phyloP scores from a whole-genome alignment of 495 filamentous ascomycete genomes.

The Penicillium mononematosum region DNA sequence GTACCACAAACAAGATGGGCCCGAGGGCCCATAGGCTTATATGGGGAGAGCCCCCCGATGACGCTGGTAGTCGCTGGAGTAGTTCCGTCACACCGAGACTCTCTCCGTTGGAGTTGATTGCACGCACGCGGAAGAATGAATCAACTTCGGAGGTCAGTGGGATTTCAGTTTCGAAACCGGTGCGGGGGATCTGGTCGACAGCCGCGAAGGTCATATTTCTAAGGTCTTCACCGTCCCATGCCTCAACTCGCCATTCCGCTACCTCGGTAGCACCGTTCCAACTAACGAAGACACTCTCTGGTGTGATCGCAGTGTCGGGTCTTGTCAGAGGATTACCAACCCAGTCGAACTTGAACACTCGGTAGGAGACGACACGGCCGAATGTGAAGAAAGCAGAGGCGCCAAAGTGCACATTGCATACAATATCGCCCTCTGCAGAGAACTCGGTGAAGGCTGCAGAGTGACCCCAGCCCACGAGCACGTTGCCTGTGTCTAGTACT shows the following conservation, averaged over 20 bases:
- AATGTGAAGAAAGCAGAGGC: conserved; percentile 41
- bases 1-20: conserved; percentile 14
- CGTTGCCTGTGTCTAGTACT: conserved; percentile 51
- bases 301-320: conserved; percentile 29
- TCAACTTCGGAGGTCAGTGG: conserved; percentile 7
- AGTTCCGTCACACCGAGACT: conserved; percentile 20
- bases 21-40: conserved; percentile 7
- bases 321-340: conserved; percentile 32
- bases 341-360: conserved; percentile 38
- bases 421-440: conserved; percentile 45
- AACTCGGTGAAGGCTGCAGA: conserved; percentile 57
- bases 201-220: conserved; percentile 19
- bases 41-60: neutral
- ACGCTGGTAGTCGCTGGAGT: neutral
- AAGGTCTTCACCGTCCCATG: conserved; percentile 26
- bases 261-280: conserved; percentile 53
- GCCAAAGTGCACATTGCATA: conserved; percentile 46
- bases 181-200: conserved; percentile 16
- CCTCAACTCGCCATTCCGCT: conserved; percentile 34
- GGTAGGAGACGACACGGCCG: conserved; percentile 40
- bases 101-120: conserved; percentile 18
- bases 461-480: conserved; percentile 59
- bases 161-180: conserved; percentile 27
- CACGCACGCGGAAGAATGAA: conserved; percentile 21
- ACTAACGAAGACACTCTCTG: conserved; percentile 36